Percentiles rank a stretch among this genome's conserved stretches.
phyloP scores from a whole-genome alignment of 345 rosid genomes.

The Ceriops decandra region DNA sequence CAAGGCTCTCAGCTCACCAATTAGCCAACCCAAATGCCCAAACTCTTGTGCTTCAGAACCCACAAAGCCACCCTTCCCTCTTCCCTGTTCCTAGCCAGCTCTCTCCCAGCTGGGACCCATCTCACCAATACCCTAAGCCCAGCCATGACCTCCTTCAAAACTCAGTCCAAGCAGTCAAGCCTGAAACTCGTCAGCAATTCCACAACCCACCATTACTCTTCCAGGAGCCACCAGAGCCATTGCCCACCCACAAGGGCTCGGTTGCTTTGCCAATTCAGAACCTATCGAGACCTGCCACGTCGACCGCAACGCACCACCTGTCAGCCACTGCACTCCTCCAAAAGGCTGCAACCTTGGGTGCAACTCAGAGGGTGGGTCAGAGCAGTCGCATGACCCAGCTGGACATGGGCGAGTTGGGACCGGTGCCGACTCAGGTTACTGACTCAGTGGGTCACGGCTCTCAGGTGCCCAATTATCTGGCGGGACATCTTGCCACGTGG shows the following conservation, averaged over 20 bases:
- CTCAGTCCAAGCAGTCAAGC: constrained; percentile 32
- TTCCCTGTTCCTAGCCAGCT: constrained; percentile 31
- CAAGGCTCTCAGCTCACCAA: constrained; percentile 57
- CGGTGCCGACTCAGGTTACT: not conserved
- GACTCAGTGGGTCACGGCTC: constrained; percentile 25
- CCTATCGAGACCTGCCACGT: constrained; percentile 29
- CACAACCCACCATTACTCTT: constrained; percentile 25
- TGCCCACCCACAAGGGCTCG: constrained; percentile 16
- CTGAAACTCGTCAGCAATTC: constrained; percentile 34
- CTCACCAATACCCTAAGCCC: constrained; percentile 42
- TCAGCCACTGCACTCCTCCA: constrained; percentile 97
- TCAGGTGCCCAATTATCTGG: constrained; percentile 26
- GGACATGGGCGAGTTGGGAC: constrained; percentile 27
- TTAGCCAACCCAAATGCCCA: constrained; percentile 19
- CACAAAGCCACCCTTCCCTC: constrained; percentile 20
- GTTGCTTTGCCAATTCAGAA: constrained; percentile 32
- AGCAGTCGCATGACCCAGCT: constrained; percentile 25
- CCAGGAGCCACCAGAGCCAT: constrained; percentile 20
- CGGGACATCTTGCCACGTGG: constrained; percentile 47
- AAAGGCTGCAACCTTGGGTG: constrained; percentile 64
- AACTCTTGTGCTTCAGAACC: constrained; percentile 22
- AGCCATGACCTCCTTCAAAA: not conserved
- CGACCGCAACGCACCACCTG: constrained; percentile 38
- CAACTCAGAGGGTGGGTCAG: constrained; percentile 35
- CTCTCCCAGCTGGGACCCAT: constrained; percentile 30